Evolutionary conservation across 331 rosid genomes (phyloP).

Genomic region (Stylosanthes scabra): DNA sequence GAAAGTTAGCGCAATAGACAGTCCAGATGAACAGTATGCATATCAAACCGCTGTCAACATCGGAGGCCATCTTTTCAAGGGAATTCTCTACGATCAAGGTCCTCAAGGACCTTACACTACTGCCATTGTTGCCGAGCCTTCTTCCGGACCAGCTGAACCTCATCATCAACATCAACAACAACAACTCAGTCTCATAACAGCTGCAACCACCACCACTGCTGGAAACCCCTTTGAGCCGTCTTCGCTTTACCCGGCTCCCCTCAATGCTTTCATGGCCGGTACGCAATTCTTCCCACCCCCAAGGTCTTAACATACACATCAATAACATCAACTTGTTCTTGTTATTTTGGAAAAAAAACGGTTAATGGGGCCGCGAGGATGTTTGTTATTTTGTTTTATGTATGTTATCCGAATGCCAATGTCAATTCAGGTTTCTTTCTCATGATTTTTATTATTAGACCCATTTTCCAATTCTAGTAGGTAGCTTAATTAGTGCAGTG

Average conservation of each 20-base stretch:
- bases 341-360: slow-evolving; percentile 14
- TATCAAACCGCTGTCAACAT: slow-evolving; percentile 96
- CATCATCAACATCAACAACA: slow-evolving; percentile 33
- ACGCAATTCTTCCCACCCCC: slow-evolving; percentile 93
- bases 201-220: slow-evolving; percentile 21
- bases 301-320: slow-evolving; percentile 52
- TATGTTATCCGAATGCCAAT: slow-evolving; percentile 47
- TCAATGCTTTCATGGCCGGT: slow-evolving; percentile 89
- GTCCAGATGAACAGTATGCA: slow-evolving; percentile 81
- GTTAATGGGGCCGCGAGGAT: slow-evolving; percentile 41
- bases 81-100: slow-evolving; percentile 95
- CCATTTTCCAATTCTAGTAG: slow-evolving; percentile 33
- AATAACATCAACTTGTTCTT: slow-evolving; percentile 36
- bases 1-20: slow-evolving; percentile 86
- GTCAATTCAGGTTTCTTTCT: slow-evolving; percentile 52
- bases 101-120: slow-evolving; percentile 54
- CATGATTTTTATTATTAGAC: slow-evolving; percentile 40
- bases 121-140: slow-evolving; percentile 48
- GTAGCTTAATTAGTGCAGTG: neutral
- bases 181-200: slow-evolving; percentile 50
- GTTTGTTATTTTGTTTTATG: slow-evolving; percentile 46
- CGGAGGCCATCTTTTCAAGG: slow-evolving; percentile 93
- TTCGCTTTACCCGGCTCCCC: slow-evolving; percentile 65
- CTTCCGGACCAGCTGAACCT: slow-evolving; percentile 46
- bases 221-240: slow-evolving; percentile 59